Base-by-base conservation (phyloP, 495 filamentous ascomycete genomes). In the Penicillium nucicola region DNA sequence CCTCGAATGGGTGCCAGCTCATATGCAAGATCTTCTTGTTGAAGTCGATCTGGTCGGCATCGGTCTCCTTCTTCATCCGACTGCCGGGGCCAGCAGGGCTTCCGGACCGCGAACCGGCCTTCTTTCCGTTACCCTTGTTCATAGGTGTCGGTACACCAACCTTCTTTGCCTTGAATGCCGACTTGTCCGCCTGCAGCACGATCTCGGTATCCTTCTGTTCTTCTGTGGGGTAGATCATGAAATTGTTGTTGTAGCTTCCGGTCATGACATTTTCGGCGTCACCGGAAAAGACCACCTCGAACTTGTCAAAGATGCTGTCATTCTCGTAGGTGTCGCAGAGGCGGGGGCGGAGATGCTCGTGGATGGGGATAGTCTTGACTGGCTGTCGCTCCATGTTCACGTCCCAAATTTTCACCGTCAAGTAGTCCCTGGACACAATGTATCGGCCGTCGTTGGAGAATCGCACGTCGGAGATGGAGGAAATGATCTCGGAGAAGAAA, bases 11-110 rank as follows among this genome's bases (percentile, higher is more conserved):
- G 84, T 98, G 93, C 93, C 93, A 98, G 74, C 93, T 97, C 93
- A 98, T 98, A 68, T 98, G 93, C 68, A 98, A 65, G 67, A 98
- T 98, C 84, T 98, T 98, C 86, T 98, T 98, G 80, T 98, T 97
- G 76, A 97, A 98, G 67, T 98, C 93, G 72, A 98, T 98, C 75
- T 97, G 92, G 69, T 98, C 93, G 53, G 93, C 93, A 70, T 98
- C 93, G 43, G 95, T 98, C 77, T 98, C 93, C 76, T 97, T 97
- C 63, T 90, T 84, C 93, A 98, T 98, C 45, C 93, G 82, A 59
- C 90, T 89, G 22, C 90, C 92, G 61, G 91, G 90, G 30, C 87
- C 86, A 12, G 92, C 92, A 47, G 93, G 93, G 65, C 92, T 97
- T 48, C 87, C 87, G 34, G 92, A 89, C 69, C 93, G 77, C 40